phyloP scores from a whole-genome alignment of 139 green algal genomes.

The Tetraselmis chui region DNA sequence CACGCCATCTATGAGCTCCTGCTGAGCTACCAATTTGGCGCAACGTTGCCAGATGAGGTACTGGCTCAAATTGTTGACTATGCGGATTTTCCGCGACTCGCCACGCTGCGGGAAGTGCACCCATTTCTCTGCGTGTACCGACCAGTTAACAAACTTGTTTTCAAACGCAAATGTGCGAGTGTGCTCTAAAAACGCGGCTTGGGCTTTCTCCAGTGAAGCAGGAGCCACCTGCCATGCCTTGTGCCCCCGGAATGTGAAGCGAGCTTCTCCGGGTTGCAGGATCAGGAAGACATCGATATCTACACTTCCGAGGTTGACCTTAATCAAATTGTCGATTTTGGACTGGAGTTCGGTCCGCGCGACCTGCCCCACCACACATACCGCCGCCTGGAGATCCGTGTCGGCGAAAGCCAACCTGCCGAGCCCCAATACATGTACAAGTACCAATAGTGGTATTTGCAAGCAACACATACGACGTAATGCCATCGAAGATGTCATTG shows the following conservation, averaged over 20 bases:
- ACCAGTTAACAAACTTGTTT: background rate
- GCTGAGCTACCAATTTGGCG: background rate
- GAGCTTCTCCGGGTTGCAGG: background rate
- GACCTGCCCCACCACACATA: background rate
- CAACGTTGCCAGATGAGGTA: background rate
- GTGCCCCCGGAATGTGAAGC: background rate
- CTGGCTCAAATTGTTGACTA: background rate
- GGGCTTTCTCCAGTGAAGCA: background rate
- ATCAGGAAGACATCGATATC: background rate
- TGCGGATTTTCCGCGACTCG: background rate
- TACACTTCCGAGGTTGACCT: background rate
- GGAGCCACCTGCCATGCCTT: background rate
- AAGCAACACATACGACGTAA: too few species aligned
- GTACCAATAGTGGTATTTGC: too few species aligned
- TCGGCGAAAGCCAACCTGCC: too few species aligned
- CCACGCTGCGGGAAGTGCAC: background rate
- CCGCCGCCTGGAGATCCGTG: background rate
- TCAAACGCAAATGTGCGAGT: too few species aligned
- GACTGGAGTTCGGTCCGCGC: background rate
- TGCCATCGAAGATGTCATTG: too few species aligned
- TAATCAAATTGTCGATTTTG: background rate
- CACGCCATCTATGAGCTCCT: background rate
- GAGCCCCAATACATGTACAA: too few species aligned
- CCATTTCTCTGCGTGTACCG: background rate
- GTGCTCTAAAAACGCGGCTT: background rate